A percentile compares a stretch with the other conserved stretches of the same genome.
phyloP scores from a whole-genome alignment of 495 filamentous ascomycete species.

The Schizothecium vesticola region DNA sequence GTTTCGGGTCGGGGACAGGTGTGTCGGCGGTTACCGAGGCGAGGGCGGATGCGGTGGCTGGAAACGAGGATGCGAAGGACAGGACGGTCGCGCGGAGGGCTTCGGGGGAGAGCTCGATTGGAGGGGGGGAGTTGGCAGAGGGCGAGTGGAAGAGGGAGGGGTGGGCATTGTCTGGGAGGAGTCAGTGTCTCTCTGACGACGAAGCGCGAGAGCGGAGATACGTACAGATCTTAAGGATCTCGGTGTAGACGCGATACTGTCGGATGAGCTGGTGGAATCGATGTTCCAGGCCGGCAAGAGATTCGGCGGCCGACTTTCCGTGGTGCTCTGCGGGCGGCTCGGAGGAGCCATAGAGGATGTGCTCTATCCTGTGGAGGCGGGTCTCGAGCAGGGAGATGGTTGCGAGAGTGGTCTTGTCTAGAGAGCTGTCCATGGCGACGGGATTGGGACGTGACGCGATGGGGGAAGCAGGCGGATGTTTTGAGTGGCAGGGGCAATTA shows the following conservation, averaged over 20 bases:
- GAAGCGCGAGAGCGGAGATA: neutral
- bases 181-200: constrained; percentile 6
- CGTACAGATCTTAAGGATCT: constrained; percentile 48
- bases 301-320: constrained; percentile 36
- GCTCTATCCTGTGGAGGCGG: constrained; percentile 70
- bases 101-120: constrained; percentile 38
- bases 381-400: constrained; percentile 73
- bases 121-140: constrained; percentile 24
- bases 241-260: constrained; percentile 40
- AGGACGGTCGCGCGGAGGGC: constrained; percentile 63
- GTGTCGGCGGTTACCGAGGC: constrained; percentile 69
- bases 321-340: constrained; percentile 33
- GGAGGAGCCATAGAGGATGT: constrained; percentile 58
- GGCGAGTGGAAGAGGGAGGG: constrained; percentile 45
- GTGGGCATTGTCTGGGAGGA: constrained; percentile 36
- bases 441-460: neutral
- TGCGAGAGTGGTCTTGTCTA: constrained; percentile 48
- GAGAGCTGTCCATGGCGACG: constrained; percentile 38
- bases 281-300: constrained; percentile 60
- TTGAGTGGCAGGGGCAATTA: neutral
- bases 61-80: constrained; percentile 67
- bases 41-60: constrained; percentile 69
- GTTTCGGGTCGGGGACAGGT: constrained; percentile 63
- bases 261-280: constrained; percentile 38
- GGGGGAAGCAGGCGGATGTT: neutral